phyloP scores from a whole-genome alignment of 345 rosid species.

The Acer negundo region DNA sequence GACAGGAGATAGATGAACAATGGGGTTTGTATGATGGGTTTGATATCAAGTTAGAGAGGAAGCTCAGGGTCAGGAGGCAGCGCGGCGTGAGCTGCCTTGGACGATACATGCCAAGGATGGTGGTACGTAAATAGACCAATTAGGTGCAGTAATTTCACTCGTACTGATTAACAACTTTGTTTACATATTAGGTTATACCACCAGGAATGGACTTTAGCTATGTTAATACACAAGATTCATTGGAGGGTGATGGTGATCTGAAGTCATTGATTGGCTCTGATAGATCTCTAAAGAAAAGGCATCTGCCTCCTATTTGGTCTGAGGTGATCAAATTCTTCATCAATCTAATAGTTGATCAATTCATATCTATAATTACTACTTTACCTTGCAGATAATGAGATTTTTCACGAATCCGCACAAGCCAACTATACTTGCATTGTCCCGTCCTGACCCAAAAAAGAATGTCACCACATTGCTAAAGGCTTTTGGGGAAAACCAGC shows the following conservation, averaged over 20 bases:
- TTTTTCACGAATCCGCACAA: slow-evolving; percentile 93
- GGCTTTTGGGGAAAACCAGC: slow-evolving; percentile 91
- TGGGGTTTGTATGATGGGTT: slow-evolving; percentile 82
- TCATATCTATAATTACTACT: too few relatives aligned
- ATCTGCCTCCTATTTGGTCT: slow-evolving; percentile 82
- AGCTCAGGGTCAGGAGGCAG: slow-evolving; percentile 59
- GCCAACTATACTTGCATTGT: slow-evolving; percentile 85
- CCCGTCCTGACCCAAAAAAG: slow-evolving; percentile 93
- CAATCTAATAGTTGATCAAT: too few relatives aligned
- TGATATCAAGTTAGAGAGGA: slow-evolving; percentile 64
- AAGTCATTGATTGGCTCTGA: slow-evolving; percentile 60
- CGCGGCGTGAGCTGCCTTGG: slow-evolving; percentile 75
- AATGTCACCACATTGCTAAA: slow-evolving; percentile 84
- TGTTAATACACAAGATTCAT: slow-evolving; percentile 50
- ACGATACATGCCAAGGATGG: slow-evolving; percentile 68
- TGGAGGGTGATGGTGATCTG: slow-evolving; percentile 54
- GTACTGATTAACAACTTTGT: not conserved
- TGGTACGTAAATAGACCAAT: slow-evolving; percentile 36
- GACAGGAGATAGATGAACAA: slow-evolving; percentile 75
- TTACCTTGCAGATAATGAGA: slow-evolving; percentile 64
- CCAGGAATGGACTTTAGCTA: slow-evolving; percentile 78
- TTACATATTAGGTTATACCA: slow-evolving; percentile 54
- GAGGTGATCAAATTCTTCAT: slow-evolving; percentile 46
- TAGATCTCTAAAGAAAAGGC: slow-evolving; percentile 58
- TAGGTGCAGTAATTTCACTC: too few relatives aligned